Conservation (phyloP, 345 rosid genomes). For the Mangifera indica region DNA sequence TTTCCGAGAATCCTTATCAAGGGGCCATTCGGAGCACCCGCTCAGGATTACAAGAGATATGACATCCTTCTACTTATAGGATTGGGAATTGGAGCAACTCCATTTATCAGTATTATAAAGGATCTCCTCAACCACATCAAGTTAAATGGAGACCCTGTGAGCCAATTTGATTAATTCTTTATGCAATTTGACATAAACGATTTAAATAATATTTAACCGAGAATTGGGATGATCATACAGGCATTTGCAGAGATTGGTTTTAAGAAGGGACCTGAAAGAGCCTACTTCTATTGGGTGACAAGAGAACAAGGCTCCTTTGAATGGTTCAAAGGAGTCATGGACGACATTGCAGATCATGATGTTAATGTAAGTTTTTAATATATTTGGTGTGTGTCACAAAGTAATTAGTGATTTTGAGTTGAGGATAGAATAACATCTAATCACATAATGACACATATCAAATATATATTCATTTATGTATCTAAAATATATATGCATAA, state of each 20-base stretch:
- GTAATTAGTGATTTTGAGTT: too few species aligned
- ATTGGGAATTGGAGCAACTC: conserved; percentile 96
- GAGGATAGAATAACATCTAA: too few species aligned
- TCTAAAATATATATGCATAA: too few species aligned
- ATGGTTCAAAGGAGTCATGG: conserved; percentile 99
- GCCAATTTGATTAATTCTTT: conserved; percentile 8
- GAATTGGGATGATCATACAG: conserved; percentile 13
- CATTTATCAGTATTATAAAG: conserved; percentile 85
- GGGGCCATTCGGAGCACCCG: conserved; percentile 98
- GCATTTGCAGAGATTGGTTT: conserved; percentile 1
- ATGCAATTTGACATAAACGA: too few species aligned
- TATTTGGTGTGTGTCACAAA: too few species aligned
- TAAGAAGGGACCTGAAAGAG: conserved; percentile 71
- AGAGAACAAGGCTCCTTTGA: conserved; percentile 95
- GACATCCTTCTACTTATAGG: conserved; percentile 84
- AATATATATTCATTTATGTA: too few species aligned
- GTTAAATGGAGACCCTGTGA: conserved; percentile 35
- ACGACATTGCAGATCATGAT: conserved; percentile 84
- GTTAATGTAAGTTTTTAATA: conserved; percentile 40
- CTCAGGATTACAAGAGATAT: conserved; percentile 71
- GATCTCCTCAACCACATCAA: conserved; percentile 77
- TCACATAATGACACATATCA: too few species aligned
- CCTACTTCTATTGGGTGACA: conserved; percentile 95
- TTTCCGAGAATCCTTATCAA: conserved; percentile 70
- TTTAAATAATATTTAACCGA: background rate